Evolutionary conservation across 1,284 basidiomycete species (phyloP).

Genomic region (Tylopilus sp.): DNA sequence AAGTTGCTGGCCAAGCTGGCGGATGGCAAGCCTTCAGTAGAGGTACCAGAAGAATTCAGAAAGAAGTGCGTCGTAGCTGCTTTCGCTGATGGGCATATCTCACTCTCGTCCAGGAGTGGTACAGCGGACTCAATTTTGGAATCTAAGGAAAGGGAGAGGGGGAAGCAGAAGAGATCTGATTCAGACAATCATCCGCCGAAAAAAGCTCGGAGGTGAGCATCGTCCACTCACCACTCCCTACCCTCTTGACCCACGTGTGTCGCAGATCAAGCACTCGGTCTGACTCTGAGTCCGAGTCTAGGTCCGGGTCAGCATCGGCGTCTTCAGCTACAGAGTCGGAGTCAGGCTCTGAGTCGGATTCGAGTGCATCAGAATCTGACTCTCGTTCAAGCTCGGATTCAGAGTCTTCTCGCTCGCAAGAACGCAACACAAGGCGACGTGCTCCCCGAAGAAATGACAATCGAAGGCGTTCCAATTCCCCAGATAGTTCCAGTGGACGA

Average conservation of each 20-base stretch:
- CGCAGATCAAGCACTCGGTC: constrained; percentile 23
- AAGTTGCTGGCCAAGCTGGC: constrained; percentile 54
- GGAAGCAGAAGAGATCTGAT: constrained; percentile 38
- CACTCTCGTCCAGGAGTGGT: constrained; percentile 46
- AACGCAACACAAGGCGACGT: constrained; percentile 44
- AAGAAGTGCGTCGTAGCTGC: constrained; percentile 48
- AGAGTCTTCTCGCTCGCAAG: constrained; percentile 40
- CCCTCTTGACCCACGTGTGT: constrained; percentile 3
- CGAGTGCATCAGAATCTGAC: too few relatives aligned
- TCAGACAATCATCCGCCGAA: constrained; percentile 42
- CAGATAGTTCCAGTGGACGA: constrained; percentile 12
- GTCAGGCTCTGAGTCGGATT: too few relatives aligned
- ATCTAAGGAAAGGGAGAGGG: constrained; percentile 65
- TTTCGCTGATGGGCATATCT: background rate
- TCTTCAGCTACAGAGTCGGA: constrained; percentile 34
- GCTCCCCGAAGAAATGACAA: constrained; percentile 33
- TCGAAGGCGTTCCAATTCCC: constrained; percentile 20
- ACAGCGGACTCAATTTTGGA: constrained; percentile 70
- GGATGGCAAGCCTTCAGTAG: constrained; percentile 63
- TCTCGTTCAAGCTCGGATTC: constrained; percentile 7
- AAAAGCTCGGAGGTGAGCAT: constrained; percentile 47
- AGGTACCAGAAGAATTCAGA: constrained; percentile 78
- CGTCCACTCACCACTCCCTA: background rate
- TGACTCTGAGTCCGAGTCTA: constrained; percentile 31
- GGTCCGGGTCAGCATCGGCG: constrained; percentile 39